Evolutionary conservation across 2,329 filamentous ascomycete genomes (phyloP), one percentile per base, ranked within the genome.

Genomic region (Diaporthe ilicicola): DNA sequence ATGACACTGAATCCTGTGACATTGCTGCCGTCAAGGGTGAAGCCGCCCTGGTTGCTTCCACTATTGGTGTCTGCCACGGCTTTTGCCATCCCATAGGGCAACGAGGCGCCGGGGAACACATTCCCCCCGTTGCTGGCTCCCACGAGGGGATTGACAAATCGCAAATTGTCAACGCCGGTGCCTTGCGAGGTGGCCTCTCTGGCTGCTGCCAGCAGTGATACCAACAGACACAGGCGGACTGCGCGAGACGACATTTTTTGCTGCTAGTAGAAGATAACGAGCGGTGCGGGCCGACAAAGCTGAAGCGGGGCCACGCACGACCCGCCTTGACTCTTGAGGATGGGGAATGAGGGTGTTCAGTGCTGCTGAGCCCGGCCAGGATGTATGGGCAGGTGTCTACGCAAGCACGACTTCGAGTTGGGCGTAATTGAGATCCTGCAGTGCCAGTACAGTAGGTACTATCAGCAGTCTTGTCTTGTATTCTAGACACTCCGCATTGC

Each of bases 1-100:
- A 90, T 83, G 46, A 85, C 83, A 15, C 85, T 88, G 78, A 89
- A 90, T 17, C 88, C 89, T 5, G 83, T 84, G 44, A 90, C 83
- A 1, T 81, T 79, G 22, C 79, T 79, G 53, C 80, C 81, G 66
- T 89, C 86, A 7, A 88, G 82, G 0, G 86, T 84, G 76, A 89
- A 90, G 12, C 88, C 87, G 34, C 87, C 87, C 74, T 89, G 87
- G 68, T 88, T 89, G 73, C 85, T 87, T 24, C 78, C 78, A 70
- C 82, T 84, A 74, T 81, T 84, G 19, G 86, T 87, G 74, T 91
- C 88, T 56, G 88, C 85, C 3, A 87, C 86, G 22, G 87, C 86
- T 78, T 89, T 89, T 65, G 86, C 87, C 83, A 89, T 86, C 68
- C 83, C 83, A 53, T 83, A 85, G 0, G 83, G 83, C 54, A 85